Conservation (phyloP, 345 rosid species). For the Populus tremula region DNA sequence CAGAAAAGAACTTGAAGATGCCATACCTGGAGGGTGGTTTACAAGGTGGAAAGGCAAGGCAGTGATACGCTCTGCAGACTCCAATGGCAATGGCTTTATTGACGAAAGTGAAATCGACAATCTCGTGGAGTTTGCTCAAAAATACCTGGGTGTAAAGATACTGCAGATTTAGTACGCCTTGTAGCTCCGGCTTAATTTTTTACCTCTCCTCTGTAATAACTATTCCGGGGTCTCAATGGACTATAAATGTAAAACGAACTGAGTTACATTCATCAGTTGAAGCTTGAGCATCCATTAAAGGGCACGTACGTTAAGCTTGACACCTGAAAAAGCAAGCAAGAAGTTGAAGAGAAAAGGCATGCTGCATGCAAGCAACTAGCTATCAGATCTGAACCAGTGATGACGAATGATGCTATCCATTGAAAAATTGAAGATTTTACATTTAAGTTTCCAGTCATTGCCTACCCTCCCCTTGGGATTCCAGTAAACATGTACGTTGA, state of each 20-base stretch:
- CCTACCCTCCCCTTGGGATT: not conserved
- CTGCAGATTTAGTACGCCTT: not conserved
- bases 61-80: constrained; percentile 10
- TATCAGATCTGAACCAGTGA: not conserved
- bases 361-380: too few relatives aligned
- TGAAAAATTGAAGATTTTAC: not conserved
- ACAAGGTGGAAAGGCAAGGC: not conserved
- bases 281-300: too few relatives aligned
- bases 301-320: too few relatives aligned
- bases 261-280: too few relatives aligned
- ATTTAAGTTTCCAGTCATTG: not conserved
- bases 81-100: constrained; percentile 1
- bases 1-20: constrained; percentile 2
- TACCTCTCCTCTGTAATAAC: not conserved
- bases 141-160: constrained; percentile 2
- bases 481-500: not conserved
- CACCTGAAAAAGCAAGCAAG: too few relatives aligned
- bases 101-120: constrained; percentile 4
- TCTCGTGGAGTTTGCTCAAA: constrained; percentile 1
- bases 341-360: too few relatives aligned
- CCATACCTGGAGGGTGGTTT: constrained; percentile 15
- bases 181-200: not conserved
- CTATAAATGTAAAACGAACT: too few relatives aligned
- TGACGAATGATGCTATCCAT: not conserved
- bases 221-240: too few relatives aligned